Evolutionary conservation across 2,329 filamentous ascomycete genomes (phyloP).

Genomic region (Fusarium siculi): DNA sequence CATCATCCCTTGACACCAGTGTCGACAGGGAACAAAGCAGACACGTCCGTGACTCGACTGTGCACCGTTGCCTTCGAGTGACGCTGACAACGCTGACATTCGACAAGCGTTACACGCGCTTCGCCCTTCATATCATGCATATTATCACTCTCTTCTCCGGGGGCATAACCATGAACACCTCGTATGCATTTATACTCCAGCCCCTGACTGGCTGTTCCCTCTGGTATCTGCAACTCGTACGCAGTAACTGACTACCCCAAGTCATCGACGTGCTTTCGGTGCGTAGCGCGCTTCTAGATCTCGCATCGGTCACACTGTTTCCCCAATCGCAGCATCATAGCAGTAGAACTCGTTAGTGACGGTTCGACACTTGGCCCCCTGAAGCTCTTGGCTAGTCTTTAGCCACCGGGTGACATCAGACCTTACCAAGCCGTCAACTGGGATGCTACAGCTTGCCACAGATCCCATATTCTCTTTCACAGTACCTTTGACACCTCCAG

Average conservation of each 20-base stretch:
- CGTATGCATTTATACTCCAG: background rate
- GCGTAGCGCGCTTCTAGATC: rapidly evolving
- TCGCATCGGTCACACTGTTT: rapidly evolving
- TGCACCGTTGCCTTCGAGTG: background rate
- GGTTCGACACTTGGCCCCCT: background rate
- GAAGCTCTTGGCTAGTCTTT: no score
- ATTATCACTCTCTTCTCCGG: background rate
- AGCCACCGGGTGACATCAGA: background rate
- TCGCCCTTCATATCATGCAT: background rate
- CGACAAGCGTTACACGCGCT: background rate
- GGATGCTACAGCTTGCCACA: background rate
- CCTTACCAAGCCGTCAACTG: background rate
- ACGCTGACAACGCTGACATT: background rate
- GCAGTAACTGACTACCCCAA: background rate
- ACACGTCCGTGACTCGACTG: background rate
- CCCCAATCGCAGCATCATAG: background rate
- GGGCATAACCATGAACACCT: no score
- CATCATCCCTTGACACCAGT: background rate
- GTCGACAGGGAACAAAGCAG: background rate
- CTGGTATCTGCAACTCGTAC: background rate
- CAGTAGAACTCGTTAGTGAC: background rate
- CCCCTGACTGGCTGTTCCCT: background rate
- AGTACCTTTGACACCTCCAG: rapidly evolving
- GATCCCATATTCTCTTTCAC: background rate
- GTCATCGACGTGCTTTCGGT: background rate